Conservation (phyloP, 2,329 filamentous ascomycete genomes). For the Pyricularia sp. region DNA sequence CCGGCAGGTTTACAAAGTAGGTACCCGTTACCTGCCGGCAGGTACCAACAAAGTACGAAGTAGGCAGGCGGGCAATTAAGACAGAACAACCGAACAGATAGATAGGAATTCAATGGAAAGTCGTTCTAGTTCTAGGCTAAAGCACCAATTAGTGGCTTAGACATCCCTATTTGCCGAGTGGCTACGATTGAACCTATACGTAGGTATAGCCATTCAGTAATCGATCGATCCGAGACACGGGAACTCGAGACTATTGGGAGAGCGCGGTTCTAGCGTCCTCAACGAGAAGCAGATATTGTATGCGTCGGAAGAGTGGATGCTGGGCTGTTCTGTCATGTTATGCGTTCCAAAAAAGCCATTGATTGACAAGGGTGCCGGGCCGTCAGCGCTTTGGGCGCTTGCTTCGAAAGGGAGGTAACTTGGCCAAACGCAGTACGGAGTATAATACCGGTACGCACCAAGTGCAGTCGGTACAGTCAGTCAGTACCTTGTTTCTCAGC, state of each 20-base stretch:
- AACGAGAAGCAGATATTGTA: background rate
- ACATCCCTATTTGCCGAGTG: background rate
- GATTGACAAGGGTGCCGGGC: background rate
- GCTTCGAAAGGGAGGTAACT: background rate
- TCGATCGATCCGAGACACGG: background rate
- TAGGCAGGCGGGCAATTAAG: too few relatives aligned
- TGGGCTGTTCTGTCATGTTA: background rate
- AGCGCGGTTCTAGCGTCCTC: background rate
- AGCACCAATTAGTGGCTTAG: background rate
- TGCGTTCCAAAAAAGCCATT: background rate
- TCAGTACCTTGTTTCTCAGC: background rate
- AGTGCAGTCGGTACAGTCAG: background rate
- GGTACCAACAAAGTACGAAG: too few relatives aligned
- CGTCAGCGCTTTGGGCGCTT: background rate
- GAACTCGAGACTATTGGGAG: background rate
- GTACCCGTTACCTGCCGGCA: too few relatives aligned
- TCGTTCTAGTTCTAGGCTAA: background rate
- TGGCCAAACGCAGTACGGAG: background rate
- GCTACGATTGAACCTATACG: background rate
- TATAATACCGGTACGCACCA: background rate
- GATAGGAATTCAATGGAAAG: background rate
- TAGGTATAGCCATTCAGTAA: background rate
- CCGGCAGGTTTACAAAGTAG: too few relatives aligned
- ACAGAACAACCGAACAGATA: too few relatives aligned
- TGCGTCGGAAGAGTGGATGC: background rate